Conservation (phyloP, 2,329 filamentous ascomycete species). For the Fusarium neocosmosporiellum region DNA sequence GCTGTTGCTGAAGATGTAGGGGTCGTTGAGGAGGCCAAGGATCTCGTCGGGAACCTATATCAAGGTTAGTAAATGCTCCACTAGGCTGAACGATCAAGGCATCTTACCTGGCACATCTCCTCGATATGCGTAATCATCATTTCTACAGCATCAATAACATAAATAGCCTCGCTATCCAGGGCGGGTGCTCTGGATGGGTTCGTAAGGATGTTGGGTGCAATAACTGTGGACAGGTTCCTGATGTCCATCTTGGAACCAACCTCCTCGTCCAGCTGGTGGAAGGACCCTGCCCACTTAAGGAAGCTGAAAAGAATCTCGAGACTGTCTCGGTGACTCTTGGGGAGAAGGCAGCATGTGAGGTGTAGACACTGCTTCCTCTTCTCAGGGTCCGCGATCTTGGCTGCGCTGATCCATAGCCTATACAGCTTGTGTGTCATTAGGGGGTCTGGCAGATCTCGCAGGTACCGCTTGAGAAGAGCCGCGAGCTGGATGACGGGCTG, state of each 20-base stretch:
- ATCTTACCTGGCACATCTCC: conserved; percentile 92
- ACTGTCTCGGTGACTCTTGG: conserved; percentile 91
- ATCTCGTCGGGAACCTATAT: conserved; percentile 90
- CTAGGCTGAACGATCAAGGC: conserved; percentile 24
- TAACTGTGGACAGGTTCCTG: conserved; percentile 96
- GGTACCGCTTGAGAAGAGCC: conserved; percentile 92
- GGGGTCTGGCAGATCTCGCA: conserved; percentile 93
- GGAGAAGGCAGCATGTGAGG: conserved; percentile 89
- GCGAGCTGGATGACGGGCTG: conserved; percentile 95
- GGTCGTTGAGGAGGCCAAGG: conserved; percentile 85
- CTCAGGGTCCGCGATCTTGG: conserved; percentile 85
- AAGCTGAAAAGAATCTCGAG: conserved; percentile 97
- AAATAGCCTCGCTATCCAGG: conserved; percentile 88
- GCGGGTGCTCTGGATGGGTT: conserved; percentile 72
- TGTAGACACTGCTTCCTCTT: conserved; percentile 88
- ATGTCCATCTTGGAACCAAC: conserved; percentile 99
- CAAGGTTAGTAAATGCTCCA: conserved; percentile 22
- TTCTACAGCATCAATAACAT: conserved; percentile 92
- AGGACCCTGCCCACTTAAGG: conserved; percentile 96
- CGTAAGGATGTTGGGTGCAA: conserved; percentile 93
- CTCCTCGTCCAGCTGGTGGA: conserved; percentile 97
- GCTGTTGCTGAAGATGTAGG: conserved; percentile 80
- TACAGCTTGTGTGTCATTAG: conserved; percentile 96
- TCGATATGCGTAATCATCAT: conserved; percentile 93
- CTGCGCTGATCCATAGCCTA: conserved; percentile 87